Conservation (phyloP, 225 moss, liverwort and hornwort genomes). For the Takakia lepidozioides region DNA sequence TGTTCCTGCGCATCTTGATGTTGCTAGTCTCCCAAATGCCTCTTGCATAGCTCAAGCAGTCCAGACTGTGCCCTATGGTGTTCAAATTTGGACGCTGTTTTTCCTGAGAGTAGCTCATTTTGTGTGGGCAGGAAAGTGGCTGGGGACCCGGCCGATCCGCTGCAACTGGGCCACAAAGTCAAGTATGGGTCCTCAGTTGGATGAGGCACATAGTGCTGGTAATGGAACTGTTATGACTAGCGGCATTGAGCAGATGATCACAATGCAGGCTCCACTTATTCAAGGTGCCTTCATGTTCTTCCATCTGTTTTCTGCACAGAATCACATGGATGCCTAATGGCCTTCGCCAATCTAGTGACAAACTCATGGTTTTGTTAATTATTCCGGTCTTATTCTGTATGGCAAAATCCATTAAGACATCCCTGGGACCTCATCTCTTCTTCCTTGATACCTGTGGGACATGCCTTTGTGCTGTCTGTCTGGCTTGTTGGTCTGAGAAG, state of each 20-base stretch:
- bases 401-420: constrained; percentile 3
- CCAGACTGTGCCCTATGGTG: no score
- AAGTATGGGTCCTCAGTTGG: constrained; percentile 48
- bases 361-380: no score
- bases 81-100: no score
- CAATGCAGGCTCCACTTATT: constrained; percentile 49
- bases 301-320: no score
- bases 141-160: constrained; percentile 57
- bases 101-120: constrained; percentile 1
- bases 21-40: no score
- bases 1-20: no score
- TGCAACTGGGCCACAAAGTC: constrained; percentile 68
- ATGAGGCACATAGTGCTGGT: constrained; percentile 42
- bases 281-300: constrained; percentile 34
- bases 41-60: no score
- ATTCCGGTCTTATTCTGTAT: not conserved
- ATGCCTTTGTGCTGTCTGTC: not conserved
- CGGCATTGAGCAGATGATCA: constrained; percentile 50
- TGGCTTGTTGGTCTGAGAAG: not conserved
- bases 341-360: no score
- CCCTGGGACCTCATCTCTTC: not conserved
- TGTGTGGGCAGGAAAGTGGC: constrained; percentile 42
- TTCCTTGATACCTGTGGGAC: no score
- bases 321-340: no score
- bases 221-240: constrained; percentile 41